Evolutionary conservation across 2,329 filamentous ascomycete species (phyloP), one percentile per base, ranked within the genome.

Genomic region (Fusarium tanahbumbuense): DNA sequence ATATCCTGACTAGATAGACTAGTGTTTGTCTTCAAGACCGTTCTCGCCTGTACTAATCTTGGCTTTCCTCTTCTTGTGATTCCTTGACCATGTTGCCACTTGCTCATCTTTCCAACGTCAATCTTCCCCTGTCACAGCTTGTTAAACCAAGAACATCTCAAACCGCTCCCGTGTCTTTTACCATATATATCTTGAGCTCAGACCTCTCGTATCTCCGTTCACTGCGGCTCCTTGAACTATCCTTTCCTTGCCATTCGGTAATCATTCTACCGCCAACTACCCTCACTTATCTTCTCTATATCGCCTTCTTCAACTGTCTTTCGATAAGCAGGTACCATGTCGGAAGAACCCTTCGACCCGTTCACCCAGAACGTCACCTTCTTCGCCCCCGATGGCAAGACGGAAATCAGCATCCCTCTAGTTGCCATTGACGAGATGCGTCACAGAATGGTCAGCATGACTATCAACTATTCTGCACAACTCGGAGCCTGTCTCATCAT

Each of bases 391-490:
- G 79, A 82, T 68, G 78, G 78, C 48, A 49, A 66, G 50, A 80
- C 75, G 0, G 58, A 71, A 15, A 72, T 81, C 59, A 54, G 70
- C 8, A 61, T 83, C 47, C 75, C 81, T 18, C 65, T 82, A n/a
- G 15, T 65, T 9, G 11, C 46, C 16, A 66, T 85, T 48, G 78
- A 83, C 67, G 41, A 49, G 25, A 71, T 77, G 53, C 79, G 78
- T 65, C 67, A 73, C 25, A 75, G 76, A 30, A 75, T 77, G 42
- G 64, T 78, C 67, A 80, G 77, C 72, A 77, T 81, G 27, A 77
- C 76, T 76, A 88, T 92, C 82, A 91, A 89, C 79, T 93, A 91
- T 76, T 90, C 87, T 55, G 81, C 86, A 20, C 92, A 95, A 77
- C 84, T 94, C 54, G 93, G 93, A 30, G 88, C 91, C 25, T 88